Percentiles rank a stretch among this genome's conserved stretches.
Evolutionary conservation across 805 yeast genomes (phyloP).

Genomic region (Candida sithepensis): DNA sequence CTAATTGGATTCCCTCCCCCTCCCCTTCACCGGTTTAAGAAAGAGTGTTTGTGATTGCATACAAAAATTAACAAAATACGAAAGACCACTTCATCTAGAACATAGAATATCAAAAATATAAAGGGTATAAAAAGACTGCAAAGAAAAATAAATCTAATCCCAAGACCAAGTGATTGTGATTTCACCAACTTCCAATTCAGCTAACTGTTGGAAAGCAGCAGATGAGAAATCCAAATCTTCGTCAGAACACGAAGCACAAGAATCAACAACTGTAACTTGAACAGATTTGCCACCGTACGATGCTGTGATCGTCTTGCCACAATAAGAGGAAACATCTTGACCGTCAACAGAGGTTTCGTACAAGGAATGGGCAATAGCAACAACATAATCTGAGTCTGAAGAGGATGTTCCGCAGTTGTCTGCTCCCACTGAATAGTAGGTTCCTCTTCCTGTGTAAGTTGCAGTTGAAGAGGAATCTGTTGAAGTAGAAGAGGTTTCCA

Average conservation of each 20-base stretch:
- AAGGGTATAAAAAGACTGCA: neutral
- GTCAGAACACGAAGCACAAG: constrained; percentile 46
- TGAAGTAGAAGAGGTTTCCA: neutral
- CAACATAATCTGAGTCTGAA: constrained; percentile 40
- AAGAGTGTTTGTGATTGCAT: too few species aligned
- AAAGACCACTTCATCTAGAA: too few species aligned
- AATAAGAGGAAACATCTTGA: constrained; percentile 35
- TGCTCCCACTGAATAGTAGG: constrained; percentile 41
- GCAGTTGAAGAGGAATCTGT: constrained; percentile 1
- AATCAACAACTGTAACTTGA: constrained; percentile 50
- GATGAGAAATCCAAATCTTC: constrained; percentile 52
- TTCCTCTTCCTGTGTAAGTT: constrained; percentile 41
- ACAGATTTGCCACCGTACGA: constrained; percentile 45
- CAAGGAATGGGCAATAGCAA: constrained; percentile 45
- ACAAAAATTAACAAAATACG: too few species aligned
- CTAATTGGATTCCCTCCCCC: too few species aligned
- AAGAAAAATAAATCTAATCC: constrained; percentile 12
- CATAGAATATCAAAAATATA: too few species aligned
- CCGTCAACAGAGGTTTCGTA: constrained; percentile 28
- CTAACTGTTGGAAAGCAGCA: constrained; percentile 45
- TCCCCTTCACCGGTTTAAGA: too few species aligned
- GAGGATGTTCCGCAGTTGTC: constrained; percentile 51
- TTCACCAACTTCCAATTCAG: constrained; percentile 44
- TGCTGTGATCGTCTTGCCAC: constrained; percentile 49
- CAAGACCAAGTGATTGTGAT: constrained; percentile 45